Evolutionary conservation across 257 asterid species (phyloP).

Genomic region (Forsythia suspensa): DNA sequence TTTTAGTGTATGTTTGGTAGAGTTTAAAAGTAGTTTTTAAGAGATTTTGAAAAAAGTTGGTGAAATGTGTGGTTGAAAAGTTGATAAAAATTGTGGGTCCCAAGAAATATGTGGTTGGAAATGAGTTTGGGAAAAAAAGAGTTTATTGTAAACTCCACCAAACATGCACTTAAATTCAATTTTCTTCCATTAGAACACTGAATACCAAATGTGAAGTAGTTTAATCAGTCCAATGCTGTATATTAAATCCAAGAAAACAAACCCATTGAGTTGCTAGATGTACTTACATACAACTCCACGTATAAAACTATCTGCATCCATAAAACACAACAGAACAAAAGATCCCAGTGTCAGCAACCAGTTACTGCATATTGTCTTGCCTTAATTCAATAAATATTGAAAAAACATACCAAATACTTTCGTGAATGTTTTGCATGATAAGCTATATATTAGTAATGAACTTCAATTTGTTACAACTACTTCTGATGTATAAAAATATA

Average conservation of each 20-base stretch:
- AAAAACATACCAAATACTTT: neutral
- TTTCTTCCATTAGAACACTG: neutral
- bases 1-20: too few species aligned
- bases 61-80: too few species aligned
- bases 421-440: neutral
- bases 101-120: too few species aligned
- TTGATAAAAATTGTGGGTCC: too few species aligned
- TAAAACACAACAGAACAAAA: constrained; percentile 18
- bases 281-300: constrained; percentile 92
- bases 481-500: neutral
- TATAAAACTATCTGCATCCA: constrained; percentile 79
- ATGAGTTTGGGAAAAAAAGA: too few species aligned
- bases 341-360: constrained; percentile 21
- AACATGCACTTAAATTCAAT: neutral
- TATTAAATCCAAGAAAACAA: neutral
- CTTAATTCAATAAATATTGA: neutral
- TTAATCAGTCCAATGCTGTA: neutral
- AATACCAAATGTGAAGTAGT: neutral
- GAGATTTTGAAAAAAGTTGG: too few species aligned
- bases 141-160: too few species aligned
- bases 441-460: neutral
- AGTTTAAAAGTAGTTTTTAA: too few species aligned
- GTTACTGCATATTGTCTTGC: neutral
- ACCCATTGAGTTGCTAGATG: constrained; percentile 11
- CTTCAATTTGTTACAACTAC: neutral